Base-by-base conservation (phyloP, 2,329 filamentous ascomycete species). In the Epichloe sylvatica region DNA sequence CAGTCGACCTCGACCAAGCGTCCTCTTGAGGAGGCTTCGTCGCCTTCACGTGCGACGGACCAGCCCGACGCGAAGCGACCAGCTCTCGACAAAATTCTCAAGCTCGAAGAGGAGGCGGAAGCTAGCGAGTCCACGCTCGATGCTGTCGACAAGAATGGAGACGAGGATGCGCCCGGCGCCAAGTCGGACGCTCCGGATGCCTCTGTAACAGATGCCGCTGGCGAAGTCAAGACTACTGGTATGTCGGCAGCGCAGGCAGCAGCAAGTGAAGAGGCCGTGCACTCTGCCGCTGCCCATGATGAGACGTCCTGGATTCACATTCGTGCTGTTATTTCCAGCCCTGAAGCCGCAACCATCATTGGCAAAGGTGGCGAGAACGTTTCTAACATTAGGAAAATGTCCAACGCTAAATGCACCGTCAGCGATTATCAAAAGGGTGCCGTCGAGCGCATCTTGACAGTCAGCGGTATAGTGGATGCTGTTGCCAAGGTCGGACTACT, bases 311-410 rank as follows among this genome's bases (percentile, higher is more conserved):
- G 92, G 91, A 90, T 98, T 58, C 92, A 98, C 66, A 86, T 98
- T 60, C 86, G 92, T 58, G 88, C 92, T 50, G 90, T 96, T 60
- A 98, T 98, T 60, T 94, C 91, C 47, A 98, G 91, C 68, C 88
- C 89, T 43, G 92, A 98, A 69, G 92, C 92, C 57, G 92, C 92
- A 38, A 98, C 92, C 45, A 88, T 96, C 57, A 98, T 98, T 68
- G 92, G 92, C 64, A 98, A 98, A 72, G 91, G 90, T 55, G 92
- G 92, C 64, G 92, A 98, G 74, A 98, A 98, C 63, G 92, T 98
- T 45, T 94, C 90, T 58, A 88, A 94, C 70, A 97, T 98, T 63
- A 83, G 92, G 58, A 88, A 87, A 65, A 77, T 95, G 70, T 96
- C 92, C 47, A 90, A 89, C 60, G 92, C 92, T 57, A 97, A 97